phyloP scores from a whole-genome alignment of 1,284 basidiomycete genomes.

The Vanrija pseudolonga region DNA sequence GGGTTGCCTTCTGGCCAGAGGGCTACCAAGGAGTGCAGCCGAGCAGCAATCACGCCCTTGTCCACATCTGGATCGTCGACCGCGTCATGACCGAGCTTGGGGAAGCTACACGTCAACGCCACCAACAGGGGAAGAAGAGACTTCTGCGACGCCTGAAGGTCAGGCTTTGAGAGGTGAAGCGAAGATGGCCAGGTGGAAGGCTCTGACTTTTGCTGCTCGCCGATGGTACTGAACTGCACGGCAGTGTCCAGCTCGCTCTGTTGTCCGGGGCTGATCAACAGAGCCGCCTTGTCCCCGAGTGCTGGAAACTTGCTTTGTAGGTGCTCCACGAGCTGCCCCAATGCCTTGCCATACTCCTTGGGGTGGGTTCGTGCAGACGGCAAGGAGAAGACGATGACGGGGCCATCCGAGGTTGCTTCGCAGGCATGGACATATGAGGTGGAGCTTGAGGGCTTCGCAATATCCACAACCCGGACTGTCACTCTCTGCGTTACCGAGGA shows the following conservation, averaged over 20 bases:
- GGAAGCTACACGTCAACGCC: slow-evolving; percentile 22
- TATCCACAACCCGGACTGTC: slow-evolving; percentile 21
- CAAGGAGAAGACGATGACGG: slow-evolving; percentile 10
- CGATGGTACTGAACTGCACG: background rate
- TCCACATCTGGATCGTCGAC: slow-evolving; percentile 9
- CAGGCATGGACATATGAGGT: too few relatives aligned
- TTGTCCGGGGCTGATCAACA: slow-evolving; percentile 19
- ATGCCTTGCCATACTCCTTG: slow-evolving; percentile 20
- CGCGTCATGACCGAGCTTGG: background rate
- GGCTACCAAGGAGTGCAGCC: slow-evolving; percentile 38
- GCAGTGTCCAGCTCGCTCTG: slow-evolving; percentile 11
- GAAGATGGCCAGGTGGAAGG: too few relatives aligned
- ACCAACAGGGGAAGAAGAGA: slow-evolving; percentile 30
- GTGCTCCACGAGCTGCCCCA: slow-evolving; percentile 12
- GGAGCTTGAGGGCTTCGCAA: slow-evolving; percentile 17
- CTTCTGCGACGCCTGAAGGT: slow-evolving; percentile 15
- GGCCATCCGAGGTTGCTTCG: too few relatives aligned
- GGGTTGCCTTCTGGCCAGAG: slow-evolving; percentile 48
- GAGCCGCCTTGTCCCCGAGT: background rate
- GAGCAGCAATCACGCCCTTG: slow-evolving; percentile 27
- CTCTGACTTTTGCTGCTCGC: background rate
- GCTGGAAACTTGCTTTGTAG: background rate
- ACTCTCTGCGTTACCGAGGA: background rate
- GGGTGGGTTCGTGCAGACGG: slow-evolving; percentile 24
- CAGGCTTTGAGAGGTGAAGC: background rate